Conservation (phyloP, 2,329 filamentous ascomycete genomes). For the Chaetoscypha palmicola region DNA sequence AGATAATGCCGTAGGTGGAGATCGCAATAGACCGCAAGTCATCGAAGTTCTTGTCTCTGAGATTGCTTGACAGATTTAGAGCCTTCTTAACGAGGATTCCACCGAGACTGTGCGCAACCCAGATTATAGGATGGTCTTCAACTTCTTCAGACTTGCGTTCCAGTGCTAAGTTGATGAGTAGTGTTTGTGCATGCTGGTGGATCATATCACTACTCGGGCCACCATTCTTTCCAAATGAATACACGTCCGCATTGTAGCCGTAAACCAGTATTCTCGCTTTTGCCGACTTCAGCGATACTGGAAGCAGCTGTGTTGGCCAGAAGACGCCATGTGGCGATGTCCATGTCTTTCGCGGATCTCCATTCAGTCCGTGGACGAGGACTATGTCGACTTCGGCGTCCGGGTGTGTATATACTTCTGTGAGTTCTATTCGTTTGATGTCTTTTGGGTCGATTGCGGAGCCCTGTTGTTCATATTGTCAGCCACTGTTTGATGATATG, state of each 20-base stretch:
- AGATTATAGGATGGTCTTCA: constrained; percentile 61
- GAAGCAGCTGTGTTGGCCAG: constrained; percentile 64
- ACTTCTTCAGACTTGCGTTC: constrained; percentile 54
- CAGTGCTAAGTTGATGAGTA: constrained; percentile 55
- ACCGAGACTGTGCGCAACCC: constrained; percentile 67
- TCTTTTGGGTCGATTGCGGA: constrained; percentile 39
- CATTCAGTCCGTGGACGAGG: constrained; percentile 65
- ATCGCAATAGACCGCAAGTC: constrained; percentile 62
- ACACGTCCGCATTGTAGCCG: constrained; percentile 64
- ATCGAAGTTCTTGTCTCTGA: constrained; percentile 52
- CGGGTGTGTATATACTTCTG: constrained; percentile 51
- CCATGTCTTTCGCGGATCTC: constrained; percentile 58
- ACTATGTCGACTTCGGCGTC: constrained; percentile 57
- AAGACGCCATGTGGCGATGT: constrained; percentile 48
- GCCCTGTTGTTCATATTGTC: constrained; percentile 32
- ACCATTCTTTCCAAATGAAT: constrained; percentile 40
- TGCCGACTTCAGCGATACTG: constrained; percentile 47
- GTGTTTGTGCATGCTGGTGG: constrained; percentile 63
- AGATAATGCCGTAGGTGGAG: constrained; percentile 69
- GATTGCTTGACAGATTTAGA: constrained; percentile 58
- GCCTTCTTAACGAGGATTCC: constrained; percentile 67
- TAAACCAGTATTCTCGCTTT: constrained; percentile 63
- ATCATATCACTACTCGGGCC: constrained; percentile 54
- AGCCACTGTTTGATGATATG: too few species aligned
- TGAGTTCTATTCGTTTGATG: constrained; percentile 50